phyloP scores from a whole-genome alignment of 2,329 filamentous ascomycete genomes.

The Didymella lethalis region DNA sequence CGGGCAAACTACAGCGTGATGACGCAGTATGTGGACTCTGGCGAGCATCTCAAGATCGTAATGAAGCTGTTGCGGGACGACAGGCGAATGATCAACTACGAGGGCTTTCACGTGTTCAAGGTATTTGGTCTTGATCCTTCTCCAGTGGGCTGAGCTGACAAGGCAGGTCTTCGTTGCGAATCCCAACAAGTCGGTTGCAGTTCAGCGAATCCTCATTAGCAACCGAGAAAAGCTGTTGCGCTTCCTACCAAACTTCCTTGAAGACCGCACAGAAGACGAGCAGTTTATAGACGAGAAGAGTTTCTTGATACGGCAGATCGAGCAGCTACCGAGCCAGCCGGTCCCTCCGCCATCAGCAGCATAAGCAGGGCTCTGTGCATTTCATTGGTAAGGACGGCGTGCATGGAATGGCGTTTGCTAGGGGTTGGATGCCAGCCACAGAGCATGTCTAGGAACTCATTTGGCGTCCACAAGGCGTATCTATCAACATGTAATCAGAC shows the following conservation, averaged over 20 bases:
- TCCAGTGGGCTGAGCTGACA: constrained; percentile 18
- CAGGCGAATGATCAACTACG: constrained; percentile 98
- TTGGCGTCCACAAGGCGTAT: constrained; percentile 21
- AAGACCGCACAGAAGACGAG: constrained; percentile 95
- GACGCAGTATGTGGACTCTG: constrained; percentile 94
- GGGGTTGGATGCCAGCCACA: constrained; percentile 10
- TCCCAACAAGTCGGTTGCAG: constrained; percentile 94
- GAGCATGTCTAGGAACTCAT: constrained; percentile 3
- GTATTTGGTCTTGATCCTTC: constrained; percentile 44
- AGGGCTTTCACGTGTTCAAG: constrained; percentile 99
- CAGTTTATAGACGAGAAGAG: constrained; percentile 98
- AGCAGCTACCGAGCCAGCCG: constrained; percentile 52
- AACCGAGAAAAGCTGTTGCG: constrained; percentile 89
- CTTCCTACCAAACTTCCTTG: constrained; percentile 90
- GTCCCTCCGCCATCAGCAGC: constrained; percentile 34
- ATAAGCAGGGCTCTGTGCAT: constrained; percentile 13
- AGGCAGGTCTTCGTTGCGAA: constrained; percentile 91
- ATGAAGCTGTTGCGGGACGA: constrained; percentile 98
- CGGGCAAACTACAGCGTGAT: constrained; percentile 97
- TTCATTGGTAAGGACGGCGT: constrained; percentile 1
- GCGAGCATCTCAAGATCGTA: constrained; percentile 95
- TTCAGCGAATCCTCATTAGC: constrained; percentile 95
- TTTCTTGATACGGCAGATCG: constrained; percentile 94
- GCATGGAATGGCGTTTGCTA: constrained; percentile 21
- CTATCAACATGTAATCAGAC: constrained; percentile 11